Base-by-base conservation (phyloP, 495 filamentous ascomycete species). In the Penicillium alfredii region DNA sequence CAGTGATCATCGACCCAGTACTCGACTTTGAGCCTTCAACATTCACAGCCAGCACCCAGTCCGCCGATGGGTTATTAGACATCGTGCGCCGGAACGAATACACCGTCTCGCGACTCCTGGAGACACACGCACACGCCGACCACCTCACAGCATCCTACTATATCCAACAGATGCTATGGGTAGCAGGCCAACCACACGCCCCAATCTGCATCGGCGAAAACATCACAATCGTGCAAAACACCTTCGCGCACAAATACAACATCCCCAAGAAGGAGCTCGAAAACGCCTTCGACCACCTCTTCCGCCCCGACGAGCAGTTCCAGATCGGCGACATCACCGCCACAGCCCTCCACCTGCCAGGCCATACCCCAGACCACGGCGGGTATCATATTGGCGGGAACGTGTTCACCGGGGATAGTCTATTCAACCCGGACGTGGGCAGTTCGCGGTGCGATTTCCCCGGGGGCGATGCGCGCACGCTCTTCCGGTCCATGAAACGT, bases 71-170 rank as follows among this genome's bases (percentile, higher is more conserved):
- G 0, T 37, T 77, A 0, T 50, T 78, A 4, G 21, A 47, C 0
- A 23, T 68, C 8, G 45, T 68, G 17, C 20, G 35, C 0, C 38
- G 58, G 12, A 32, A 73, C 0, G 56, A 55, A 4, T 76, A 73
- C 53, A 61, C 12, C 3, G 47, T 77, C 32, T 47, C 37, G 3
- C 32, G 38, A 6, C 54, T 77, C 14, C 57, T 80, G 8, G 73
- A 80, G 51, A 78, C 74, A 0, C 73, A 78, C 44, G 61, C 60
- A 17, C 73, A 78, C 49, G 74, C 70, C 12, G 74, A 77, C 53
- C 74, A 78, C 44, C 51, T 78, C 6, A 73, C 71, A 0, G 75
- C 73, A 0, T 38, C 71, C 2, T 54, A 42, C n/a, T 77, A 77
- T 30, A 60, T 78, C 9, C 74, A 74, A 47, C 36, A 44, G 6